Base-by-base conservation (phyloP, 73 alveolate genomes). In the Stentor roeselii region DNA sequence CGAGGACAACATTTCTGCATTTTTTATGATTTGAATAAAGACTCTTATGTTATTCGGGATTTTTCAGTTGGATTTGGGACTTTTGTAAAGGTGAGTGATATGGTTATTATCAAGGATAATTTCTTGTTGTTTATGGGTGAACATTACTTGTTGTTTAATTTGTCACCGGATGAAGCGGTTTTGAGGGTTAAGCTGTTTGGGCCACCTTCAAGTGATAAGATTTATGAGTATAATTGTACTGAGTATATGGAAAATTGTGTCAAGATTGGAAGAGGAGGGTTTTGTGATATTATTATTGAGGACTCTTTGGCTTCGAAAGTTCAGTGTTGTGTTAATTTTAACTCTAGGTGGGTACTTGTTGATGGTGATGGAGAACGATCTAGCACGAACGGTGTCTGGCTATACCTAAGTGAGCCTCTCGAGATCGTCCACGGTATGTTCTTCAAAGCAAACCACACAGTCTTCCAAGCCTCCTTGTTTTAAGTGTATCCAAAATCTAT, bases 331-430 rank as follows among this genome's bases (percentile, higher is more conserved):
- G 84, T 93, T 39, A 78, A 42, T 38, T 85, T 41, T 36, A 60
- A 36, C 21, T 86, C 76, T 3, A 27, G 75, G 3, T 92, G 97
- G 97, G 42, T 82, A n/a, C 76, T 93, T 34, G 50, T 86, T 39
- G 99, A 95, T 87, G 99, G 99, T 36, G 84, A 76, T 76, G n/a
- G 15, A 11, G 87, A 83, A 74, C 84, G 90, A 74, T 86, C 88
- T 27, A 92, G 97, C 75, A 91, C 97, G 11, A 95, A 95, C 82
- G 99, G 99, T 0, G 87, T 96, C 27, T 95, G 99, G 98, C 83
- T 93, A 21, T 95, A 91, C 82, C 88, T 94, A 42, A 88, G 86
- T 82, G 99, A 95, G 36, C 97, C 91, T 67, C 76, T 82, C 31
- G 94, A 89, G 42, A 93, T 95, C 31, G 30, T 3, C 32, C 86